A percentile compares a stretch with the other conserved stretches of the same genome.
phyloP scores from a whole-genome alignment of 106 monocot genomes.

The Xerophyta viscosa region DNA sequence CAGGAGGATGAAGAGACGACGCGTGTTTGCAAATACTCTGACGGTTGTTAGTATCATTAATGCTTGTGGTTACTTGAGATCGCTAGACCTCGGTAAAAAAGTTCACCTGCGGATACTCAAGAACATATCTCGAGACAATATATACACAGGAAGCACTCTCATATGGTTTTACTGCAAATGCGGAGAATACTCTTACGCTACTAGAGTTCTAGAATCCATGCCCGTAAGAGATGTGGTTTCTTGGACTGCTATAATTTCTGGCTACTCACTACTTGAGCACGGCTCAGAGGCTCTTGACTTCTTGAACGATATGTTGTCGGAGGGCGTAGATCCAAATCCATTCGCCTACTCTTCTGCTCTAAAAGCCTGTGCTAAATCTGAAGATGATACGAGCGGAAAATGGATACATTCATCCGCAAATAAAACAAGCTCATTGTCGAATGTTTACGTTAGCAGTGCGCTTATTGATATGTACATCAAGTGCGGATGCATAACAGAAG shows the following conservation, averaged over 20 bases:
- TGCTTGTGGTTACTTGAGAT: slow-evolving; percentile 60
- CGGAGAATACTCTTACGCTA: slow-evolving; percentile 47
- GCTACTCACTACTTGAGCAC: slow-evolving; percentile 35
- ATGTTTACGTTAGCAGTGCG: slow-evolving; percentile 83
- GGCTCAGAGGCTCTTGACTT: slow-evolving; percentile 43
- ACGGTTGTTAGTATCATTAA: slow-evolving; percentile 66
- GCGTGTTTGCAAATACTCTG: slow-evolving; percentile 38
- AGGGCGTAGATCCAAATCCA: slow-evolving; percentile 62
- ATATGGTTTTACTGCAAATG: slow-evolving; percentile 91
- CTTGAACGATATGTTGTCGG: slow-evolving; percentile 67
- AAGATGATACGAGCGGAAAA: slow-evolving; percentile 37
- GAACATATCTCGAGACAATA: slow-evolving; percentile 21
- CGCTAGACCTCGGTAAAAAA: slow-evolving; percentile 54
- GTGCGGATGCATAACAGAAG: slow-evolving; percentile 55
- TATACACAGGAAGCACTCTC: slow-evolving; percentile 63
- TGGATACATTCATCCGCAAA: slow-evolving; percentile 68
- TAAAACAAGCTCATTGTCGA: slow-evolving; percentile 35
- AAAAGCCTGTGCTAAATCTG: slow-evolving; percentile 65
- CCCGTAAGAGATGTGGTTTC: slow-evolving; percentile 62
- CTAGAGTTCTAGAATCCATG: slow-evolving; percentile 60
- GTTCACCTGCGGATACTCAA: slow-evolving; percentile 63
- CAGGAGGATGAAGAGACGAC: slow-evolving; percentile 57
- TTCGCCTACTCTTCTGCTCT: slow-evolving; percentile 82
- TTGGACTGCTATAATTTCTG: slow-evolving; percentile 88
- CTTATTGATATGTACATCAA: slow-evolving; percentile 88